phyloP scores from a whole-genome alignment of 2,329 filamentous ascomycete genomes.

The Pseudogymnoascus sp. region DNA sequence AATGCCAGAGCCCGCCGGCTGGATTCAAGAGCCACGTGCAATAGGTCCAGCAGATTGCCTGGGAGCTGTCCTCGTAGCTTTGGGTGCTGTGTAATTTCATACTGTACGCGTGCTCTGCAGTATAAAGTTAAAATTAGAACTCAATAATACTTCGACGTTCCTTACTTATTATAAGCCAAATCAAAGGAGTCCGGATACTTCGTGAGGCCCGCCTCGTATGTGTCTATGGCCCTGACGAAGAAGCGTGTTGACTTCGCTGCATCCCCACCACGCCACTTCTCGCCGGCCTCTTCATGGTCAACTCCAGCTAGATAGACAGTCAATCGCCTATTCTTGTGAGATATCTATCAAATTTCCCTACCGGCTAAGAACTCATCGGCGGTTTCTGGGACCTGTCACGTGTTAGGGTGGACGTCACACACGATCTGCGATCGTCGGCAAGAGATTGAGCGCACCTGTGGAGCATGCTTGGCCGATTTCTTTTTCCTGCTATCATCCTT shows the following conservation, averaged over 20 bases:
- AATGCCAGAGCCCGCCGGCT: conserved; percentile 53
- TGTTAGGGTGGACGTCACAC: conserved; percentile 12
- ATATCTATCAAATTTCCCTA: conserved; percentile 22
- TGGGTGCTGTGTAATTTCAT: conserved; percentile 60
- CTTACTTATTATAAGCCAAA: conserved; percentile 65
- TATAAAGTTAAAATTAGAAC: neutral
- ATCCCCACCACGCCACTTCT: conserved; percentile 67
- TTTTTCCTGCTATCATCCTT: conserved; percentile 31
- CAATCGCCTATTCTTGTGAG: neutral
- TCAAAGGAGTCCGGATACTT: conserved; percentile 57
- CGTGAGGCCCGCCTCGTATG: conserved; percentile 54
- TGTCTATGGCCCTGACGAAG: conserved; percentile 55
- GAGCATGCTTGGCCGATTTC: conserved; percentile 29
- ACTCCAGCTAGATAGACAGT: conserved; percentile 44
- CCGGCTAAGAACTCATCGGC: conserved; percentile 60
- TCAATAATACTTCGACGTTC: conserved; percentile 13
- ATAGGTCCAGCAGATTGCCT: conserved; percentile 41
- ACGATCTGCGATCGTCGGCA: neutral
- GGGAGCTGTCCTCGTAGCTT: conserved; percentile 51
- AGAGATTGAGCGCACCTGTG: conserved; percentile 18
- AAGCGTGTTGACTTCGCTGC: conserved; percentile 46
- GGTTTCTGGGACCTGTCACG: conserved; percentile 43
- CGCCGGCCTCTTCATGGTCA: conserved; percentile 60
- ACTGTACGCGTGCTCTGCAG: conserved; percentile 56
- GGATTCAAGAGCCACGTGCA: conserved; percentile 52